Conservation (phyloP, 306 rosid species). For the Castanea mollissima region DNA sequence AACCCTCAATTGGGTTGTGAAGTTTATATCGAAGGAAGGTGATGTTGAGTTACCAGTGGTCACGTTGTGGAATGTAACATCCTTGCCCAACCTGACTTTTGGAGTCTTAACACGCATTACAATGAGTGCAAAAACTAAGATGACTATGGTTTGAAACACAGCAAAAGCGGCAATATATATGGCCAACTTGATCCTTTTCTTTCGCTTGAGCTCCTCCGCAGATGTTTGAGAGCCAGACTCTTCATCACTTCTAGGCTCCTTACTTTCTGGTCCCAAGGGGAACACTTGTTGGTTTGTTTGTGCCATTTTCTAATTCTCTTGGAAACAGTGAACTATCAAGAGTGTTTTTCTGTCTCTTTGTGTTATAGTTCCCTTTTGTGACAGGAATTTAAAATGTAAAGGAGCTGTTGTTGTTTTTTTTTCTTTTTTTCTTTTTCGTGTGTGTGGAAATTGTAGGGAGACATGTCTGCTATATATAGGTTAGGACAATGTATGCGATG, state of each 20-base stretch:
- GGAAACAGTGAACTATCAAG: too few species aligned
- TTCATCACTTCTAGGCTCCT: conserved; percentile 12
- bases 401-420: too few species aligned
- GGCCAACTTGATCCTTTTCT: conserved; percentile 17
- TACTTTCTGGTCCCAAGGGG: conserved; percentile 22
- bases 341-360: too few species aligned
- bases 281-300: conserved; percentile 8
- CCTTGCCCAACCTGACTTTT: neutral
- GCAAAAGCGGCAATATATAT: conserved; percentile 8
- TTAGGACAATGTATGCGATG: neutral
- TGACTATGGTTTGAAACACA: conserved; percentile 24
- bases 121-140: neutral
- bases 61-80: neutral
- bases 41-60: neutral
- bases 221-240: conserved; percentile 1
- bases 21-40: conserved; percentile 2
- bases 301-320: too few species aligned
- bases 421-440: too few species aligned
- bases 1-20: conserved; percentile 6
- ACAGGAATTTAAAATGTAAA: too few species aligned
- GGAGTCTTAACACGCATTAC: conserved; percentile 23
- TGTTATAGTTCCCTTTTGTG: too few species aligned
- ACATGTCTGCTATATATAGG: too few species aligned
- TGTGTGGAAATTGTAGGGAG: too few species aligned
- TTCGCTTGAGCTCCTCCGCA: neutral